Conservation (phyloP, 768 basidiomycete genomes). For the Podaxis mareebaensis region DNA sequence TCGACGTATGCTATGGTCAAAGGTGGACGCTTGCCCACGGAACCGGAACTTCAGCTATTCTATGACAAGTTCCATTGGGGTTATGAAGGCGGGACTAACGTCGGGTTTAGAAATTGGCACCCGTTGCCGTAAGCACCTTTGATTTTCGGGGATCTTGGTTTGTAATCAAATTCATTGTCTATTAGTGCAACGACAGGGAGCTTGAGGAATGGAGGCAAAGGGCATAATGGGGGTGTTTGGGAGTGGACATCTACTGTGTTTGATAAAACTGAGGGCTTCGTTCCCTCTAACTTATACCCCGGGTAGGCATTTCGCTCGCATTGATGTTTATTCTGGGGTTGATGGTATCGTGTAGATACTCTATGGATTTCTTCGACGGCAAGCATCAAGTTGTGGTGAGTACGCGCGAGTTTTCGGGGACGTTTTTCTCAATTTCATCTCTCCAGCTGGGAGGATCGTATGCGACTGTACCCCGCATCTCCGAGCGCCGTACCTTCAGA, state of each 20-base stretch:
- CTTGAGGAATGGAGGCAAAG: slow-evolving; percentile 49
- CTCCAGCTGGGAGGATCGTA: slow-evolving; percentile 87
- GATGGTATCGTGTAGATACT: slow-evolving; percentile 49
- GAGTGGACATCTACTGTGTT: slow-evolving; percentile 93
- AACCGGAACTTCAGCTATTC: slow-evolving; percentile 83
- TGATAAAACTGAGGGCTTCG: slow-evolving; percentile 72
- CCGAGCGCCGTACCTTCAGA: slow-evolving; percentile 71
- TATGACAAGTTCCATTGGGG: slow-evolving; percentile 72
- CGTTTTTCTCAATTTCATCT: slow-evolving; percentile 15
- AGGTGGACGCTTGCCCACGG: slow-evolving; percentile 93
- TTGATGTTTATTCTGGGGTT: not conserved
- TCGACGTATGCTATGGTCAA: slow-evolving; percentile 80
- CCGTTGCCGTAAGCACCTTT: slow-evolving; percentile 72
- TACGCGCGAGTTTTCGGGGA: slow-evolving; percentile 21
- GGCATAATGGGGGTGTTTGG: slow-evolving; percentile 96
- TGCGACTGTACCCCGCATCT: slow-evolving; percentile 80
- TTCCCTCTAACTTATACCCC: slow-evolving; percentile 78
- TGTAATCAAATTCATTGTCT: not conserved
- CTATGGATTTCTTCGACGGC: slow-evolving; percentile 89
- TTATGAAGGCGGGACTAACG: slow-evolving; percentile 76
- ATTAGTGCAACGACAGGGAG: slow-evolving; percentile 69
- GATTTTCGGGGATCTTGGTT: not conserved
- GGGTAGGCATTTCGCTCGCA: slow-evolving; percentile 48
- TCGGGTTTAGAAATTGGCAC: slow-evolving; percentile 93
- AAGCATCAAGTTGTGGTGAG: slow-evolving; percentile 86